phyloP scores from a whole-genome alignment of 1,139 yeast species.

The Protomyces inouyei region DNA sequence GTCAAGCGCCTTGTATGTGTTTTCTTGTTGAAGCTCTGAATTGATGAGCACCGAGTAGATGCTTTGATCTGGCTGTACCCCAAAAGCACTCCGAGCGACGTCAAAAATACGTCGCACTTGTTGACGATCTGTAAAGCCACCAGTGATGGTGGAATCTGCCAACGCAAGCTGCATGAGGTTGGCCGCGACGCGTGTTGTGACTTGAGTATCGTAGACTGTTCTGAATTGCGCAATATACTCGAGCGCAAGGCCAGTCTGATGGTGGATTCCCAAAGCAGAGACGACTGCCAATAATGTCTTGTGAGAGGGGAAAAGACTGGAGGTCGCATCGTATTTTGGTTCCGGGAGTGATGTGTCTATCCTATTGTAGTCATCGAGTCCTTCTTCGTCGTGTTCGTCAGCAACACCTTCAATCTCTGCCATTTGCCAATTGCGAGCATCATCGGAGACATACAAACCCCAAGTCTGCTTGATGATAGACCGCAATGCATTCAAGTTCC shows the following conservation, averaged over 20 bases:
- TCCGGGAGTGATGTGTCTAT: not conserved
- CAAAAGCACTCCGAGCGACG: not conserved
- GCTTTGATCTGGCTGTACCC: not conserved
- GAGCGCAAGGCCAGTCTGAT: constrained; percentile 7
- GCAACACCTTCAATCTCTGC: not conserved
- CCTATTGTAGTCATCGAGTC: not conserved
- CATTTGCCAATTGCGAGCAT: not conserved
- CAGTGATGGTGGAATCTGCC: not conserved
- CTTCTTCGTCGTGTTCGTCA: constrained; percentile 20
- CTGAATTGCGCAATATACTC: not conserved
- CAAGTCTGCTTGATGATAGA: constrained; percentile 16
- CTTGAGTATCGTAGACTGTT: not conserved
- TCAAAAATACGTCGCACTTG: not conserved
- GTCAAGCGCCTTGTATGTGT: not conserved
- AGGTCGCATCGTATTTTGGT: not conserved
- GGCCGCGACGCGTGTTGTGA: constrained; percentile 6
- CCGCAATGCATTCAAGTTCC: not conserved
- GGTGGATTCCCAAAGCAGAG: constrained; percentile 6
- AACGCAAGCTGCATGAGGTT: constrained; percentile 11
- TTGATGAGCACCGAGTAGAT: not conserved
- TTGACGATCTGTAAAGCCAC: constrained; percentile 3
- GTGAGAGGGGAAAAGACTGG: constrained; percentile 1
- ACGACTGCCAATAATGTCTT: constrained; percentile 7
- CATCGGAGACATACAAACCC: not conserved
- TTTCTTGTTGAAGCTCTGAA: not conserved